Evolutionary conservation across 2,329 filamentous ascomycete genomes (phyloP), one percentile per base, ranked within the genome.

Genomic region (Mariannaea elegans): DNA sequence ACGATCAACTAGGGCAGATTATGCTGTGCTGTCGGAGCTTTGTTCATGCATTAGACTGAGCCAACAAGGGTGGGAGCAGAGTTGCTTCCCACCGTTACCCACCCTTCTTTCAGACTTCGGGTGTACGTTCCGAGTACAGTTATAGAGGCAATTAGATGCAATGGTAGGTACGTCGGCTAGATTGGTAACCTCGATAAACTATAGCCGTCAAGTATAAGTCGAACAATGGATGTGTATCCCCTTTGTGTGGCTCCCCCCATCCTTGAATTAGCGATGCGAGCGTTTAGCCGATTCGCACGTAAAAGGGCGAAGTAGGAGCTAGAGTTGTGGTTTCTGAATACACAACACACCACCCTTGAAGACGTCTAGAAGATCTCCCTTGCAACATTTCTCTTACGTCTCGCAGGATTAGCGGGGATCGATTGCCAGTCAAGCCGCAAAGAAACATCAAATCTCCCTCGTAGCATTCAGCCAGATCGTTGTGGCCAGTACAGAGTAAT

Each of bases 71-170:
- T 38, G 34, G n/a, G 34, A 38, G 10, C n/a, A n/a, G n/a, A n/a
- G n/a, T n/a, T n/a, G n/a, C n/a, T 29, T 53, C 49, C 49, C 49
- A 53, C 49, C 49, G 19, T 53, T 53, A 39, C 49, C 49, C 49
- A 52, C 49, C 44, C 48, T 52, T 18, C 27, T 19, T 24, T 38
- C 38, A 14, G 21, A n/a, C 34, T n/a, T n/a, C n/a, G n/a, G n/a
- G n/a, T n/a, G n/a, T n/a, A n/a, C n/a, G n/a, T n/a, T n/a, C n/a
- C n/a, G n/a, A n/a, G n/a, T n/a, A n/a, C n/a, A n/a, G n/a, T n/a
- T n/a, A n/a, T n/a, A n/a, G n/a, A n/a, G n/a, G n/a, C n/a, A n/a
- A n/a, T n/a, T n/a, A n/a, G n/a, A n/a, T n/a, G n/a, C n/a, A n/a
- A n/a, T n/a, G n/a, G n/a, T n/a, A n/a, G n/a, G n/a, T n/a, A n/a